Evolutionary conservation across 2,329 filamentous ascomycete genomes (phyloP).

Genomic region (Delphinella strobiligena): DNA sequence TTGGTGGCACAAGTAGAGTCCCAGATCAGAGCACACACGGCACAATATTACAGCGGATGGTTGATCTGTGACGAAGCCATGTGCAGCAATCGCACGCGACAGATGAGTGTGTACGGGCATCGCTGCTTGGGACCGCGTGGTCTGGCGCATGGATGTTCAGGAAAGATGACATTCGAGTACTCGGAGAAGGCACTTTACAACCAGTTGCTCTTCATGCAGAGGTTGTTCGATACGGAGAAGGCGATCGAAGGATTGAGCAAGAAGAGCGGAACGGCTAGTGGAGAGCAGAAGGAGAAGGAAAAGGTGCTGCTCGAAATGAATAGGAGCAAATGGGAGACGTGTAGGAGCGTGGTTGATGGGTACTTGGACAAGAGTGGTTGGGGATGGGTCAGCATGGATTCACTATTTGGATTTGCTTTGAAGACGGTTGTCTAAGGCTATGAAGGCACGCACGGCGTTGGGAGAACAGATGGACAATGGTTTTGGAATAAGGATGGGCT

Average conservation of each 20-base stretch:
- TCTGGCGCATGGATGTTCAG: conserved; percentile 70
- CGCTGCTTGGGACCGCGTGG: conserved; percentile 81
- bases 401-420: conserved; percentile 32
- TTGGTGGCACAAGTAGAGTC: conserved; percentile 79
- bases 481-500: no score
- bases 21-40: conserved; percentile 65
- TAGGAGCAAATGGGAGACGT: conserved; percentile 60
- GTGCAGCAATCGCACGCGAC: conserved; percentile 75
- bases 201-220: conserved; percentile 78
- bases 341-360: conserved; percentile 62
- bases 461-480: no score
- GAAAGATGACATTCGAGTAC: conserved; percentile 80
- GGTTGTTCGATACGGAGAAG: conserved; percentile 82
- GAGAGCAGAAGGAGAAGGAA: conserved; percentile 32
- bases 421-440: conserved; percentile 10
- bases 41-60: conserved; percentile 86
- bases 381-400: conserved; percentile 36
- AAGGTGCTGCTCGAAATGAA: conserved; percentile 73
- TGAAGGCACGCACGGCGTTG: neutral
- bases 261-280: conserved; percentile 22
- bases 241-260: conserved; percentile 34
- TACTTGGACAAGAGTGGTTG: conserved; percentile 25
- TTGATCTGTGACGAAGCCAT: conserved; percentile 80
- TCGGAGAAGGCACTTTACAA: conserved; percentile 87
- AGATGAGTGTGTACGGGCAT: conserved; percentile 86